Conservation (phyloP, 163 green algal genomes). For the Scenedesmus sp. region DNA sequence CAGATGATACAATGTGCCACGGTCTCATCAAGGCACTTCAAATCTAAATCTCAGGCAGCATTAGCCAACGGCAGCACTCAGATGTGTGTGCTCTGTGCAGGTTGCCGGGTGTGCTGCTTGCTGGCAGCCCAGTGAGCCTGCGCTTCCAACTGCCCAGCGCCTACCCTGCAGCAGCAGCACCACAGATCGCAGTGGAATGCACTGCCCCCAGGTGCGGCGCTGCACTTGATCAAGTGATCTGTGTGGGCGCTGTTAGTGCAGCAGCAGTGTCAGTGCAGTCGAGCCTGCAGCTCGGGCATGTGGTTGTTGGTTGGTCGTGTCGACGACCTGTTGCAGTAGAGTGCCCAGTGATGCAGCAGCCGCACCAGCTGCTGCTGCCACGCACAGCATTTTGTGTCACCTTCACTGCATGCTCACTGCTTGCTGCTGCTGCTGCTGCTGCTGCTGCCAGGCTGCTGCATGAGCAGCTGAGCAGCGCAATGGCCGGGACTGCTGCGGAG, state of each 20-base stretch:
- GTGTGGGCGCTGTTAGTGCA: not conserved
- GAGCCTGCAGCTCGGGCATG: too few species aligned
- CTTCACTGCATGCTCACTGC: not conserved
- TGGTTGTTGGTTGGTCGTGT: too few species aligned
- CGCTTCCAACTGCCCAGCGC: constrained; percentile 30
- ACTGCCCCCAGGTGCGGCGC: not conserved
- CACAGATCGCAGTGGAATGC: constrained; percentile 10
- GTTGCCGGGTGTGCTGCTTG: not conserved
- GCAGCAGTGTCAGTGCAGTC: not conserved
- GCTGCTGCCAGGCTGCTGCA: constrained; percentile 2
- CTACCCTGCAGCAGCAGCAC: constrained; percentile 26
- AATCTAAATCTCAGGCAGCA: not conserved
- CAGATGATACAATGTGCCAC: too few species aligned
- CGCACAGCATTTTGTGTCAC: too few species aligned
- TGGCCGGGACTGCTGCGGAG: not conserved
- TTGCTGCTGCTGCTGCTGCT: not conserved
- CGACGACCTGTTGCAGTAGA: too few species aligned
- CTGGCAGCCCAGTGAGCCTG: not conserved
- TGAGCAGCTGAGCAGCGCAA: not conserved
- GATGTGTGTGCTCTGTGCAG: not conserved
- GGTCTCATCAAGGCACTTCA: too few species aligned
- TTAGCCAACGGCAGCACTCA: not conserved
- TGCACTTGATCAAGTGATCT: not conserved
- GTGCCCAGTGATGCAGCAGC: too few species aligned
- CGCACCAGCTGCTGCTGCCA: too few species aligned